Evolutionary conservation across 169 alveolate genomes (phyloP).

Genomic region (Plasmodium cynomolgi): DNA sequence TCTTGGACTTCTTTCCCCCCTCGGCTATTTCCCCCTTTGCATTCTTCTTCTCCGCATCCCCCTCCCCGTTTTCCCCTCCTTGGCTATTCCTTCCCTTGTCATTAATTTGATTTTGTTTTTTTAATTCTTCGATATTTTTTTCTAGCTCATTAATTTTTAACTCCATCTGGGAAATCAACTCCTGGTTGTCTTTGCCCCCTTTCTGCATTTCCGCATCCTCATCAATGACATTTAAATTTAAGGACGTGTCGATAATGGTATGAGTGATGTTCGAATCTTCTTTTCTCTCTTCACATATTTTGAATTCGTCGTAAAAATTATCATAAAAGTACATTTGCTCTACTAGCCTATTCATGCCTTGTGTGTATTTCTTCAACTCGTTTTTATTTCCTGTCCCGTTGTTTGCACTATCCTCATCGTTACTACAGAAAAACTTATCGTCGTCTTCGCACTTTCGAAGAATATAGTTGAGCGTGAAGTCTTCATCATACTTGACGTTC

Average conservation of each 20-base stretch:
- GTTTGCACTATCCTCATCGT: constrained; percentile 7
- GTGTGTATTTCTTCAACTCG: constrained; percentile 42
- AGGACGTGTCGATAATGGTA: constrained; percentile 56
- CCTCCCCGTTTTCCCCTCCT: not conserved
- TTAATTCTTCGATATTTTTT: constrained; percentile 45
- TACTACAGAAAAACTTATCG: constrained; percentile 53
- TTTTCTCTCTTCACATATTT: constrained; percentile 14
- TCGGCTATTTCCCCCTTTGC: not conserved
- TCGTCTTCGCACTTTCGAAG: constrained; percentile 64
- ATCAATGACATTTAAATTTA: constrained; percentile 57
- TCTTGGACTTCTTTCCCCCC: not conserved
- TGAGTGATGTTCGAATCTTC: not conserved
- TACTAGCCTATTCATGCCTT: constrained; percentile 62
- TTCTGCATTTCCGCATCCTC: not conserved
- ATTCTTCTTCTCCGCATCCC: constrained; percentile 4
- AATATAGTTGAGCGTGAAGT: constrained; percentile 59
- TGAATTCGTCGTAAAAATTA: constrained; percentile 36
- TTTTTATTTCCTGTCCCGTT: not conserved
- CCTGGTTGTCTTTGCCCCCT: constrained; percentile 8
- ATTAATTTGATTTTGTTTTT: not conserved
- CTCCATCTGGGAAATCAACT: constrained; percentile 38
- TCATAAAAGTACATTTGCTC: constrained; percentile 74
- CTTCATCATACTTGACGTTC: constrained; percentile 37
- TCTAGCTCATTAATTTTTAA: constrained; percentile 32
- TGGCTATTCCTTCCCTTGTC: not conserved